phyloP scores from a whole-genome alignment of 345 rosid genomes.

The Syzygium jambos region DNA sequence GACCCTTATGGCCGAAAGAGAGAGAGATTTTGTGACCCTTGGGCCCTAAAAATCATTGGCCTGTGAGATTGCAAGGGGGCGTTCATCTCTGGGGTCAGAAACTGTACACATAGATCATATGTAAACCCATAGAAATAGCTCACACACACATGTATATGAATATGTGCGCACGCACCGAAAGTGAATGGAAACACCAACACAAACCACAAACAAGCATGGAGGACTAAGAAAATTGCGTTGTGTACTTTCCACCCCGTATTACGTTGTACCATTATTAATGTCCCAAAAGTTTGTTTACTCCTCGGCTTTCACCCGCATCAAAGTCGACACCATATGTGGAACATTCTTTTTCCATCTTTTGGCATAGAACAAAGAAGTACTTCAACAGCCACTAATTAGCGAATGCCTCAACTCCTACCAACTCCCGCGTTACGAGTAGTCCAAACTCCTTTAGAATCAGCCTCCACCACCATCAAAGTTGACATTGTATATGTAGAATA shows the following conservation, averaged over 20 bases:
- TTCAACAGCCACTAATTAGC: background rate
- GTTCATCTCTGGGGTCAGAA: background rate
- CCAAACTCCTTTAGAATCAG: background rate
- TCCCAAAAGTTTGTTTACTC: background rate
- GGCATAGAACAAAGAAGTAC: background rate
- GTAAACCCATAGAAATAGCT: background rate
- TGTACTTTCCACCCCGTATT: background rate
- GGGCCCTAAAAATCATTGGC: background rate
- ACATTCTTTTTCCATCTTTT: background rate
- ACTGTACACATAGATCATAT: background rate
- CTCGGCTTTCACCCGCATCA: background rate
- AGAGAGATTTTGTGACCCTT: background rate
- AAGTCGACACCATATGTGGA: background rate
- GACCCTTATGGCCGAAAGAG: background rate
- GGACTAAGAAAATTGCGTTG: background rate
- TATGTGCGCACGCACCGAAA: background rate
- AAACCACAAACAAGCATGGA: background rate
- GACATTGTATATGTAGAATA: background rate
- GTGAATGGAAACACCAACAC: background rate
- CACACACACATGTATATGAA: background rate
- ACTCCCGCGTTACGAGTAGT: background rate
- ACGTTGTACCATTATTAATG: background rate
- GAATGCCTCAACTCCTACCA: background rate
- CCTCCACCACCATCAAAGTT: background rate
- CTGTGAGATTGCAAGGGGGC: background rate